Conservation (phyloP, 2,329 filamentous ascomycete genomes). For the Mycosphaerella sp. region DNA sequence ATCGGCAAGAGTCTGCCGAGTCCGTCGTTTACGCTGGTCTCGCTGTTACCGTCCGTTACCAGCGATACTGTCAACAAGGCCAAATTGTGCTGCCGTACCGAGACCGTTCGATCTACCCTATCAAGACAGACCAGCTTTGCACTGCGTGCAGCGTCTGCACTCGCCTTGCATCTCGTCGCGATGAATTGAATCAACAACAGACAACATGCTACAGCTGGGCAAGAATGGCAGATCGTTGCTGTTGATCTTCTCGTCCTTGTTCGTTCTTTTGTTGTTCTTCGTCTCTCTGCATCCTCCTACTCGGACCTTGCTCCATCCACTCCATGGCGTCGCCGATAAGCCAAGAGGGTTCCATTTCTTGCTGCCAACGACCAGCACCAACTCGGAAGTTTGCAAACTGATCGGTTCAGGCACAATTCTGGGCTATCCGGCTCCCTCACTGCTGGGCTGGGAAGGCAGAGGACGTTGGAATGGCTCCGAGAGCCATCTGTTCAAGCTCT, state of each 20-base stretch:
- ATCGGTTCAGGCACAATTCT: slow-evolving; percentile 43
- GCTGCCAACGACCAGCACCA: slow-evolving; percentile 7
- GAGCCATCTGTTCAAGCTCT: slow-evolving; percentile 17
- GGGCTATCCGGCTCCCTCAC: slow-evolving; percentile 52
- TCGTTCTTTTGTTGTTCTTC: not conserved
- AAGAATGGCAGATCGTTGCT: not conserved
- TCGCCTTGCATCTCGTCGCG: too few relatives aligned
- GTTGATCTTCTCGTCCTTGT: not conserved
- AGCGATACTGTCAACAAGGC: too few relatives aligned
- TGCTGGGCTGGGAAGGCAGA: slow-evolving; percentile 14
- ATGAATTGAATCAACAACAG: not conserved
- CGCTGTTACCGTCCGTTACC: too few relatives aligned
- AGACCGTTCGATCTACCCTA: too few relatives aligned
- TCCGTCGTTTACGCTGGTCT: too few relatives aligned
- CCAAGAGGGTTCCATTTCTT: slow-evolving; percentile 6
- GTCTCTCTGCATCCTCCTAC: not conserved
- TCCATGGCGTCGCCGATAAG: not conserved
- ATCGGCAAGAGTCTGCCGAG: too few relatives aligned
- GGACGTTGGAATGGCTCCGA: slow-evolving; percentile 11
- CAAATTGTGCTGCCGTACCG: too few relatives aligned
- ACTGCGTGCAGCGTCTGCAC: too few relatives aligned
- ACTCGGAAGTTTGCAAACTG: slow-evolving; percentile 8
- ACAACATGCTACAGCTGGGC: not conserved
- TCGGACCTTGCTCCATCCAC: not conserved
- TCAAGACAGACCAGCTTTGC: too few relatives aligned